Base-by-base conservation (phyloP, 306 rosid genomes). In the Biancaea sappan region DNA sequence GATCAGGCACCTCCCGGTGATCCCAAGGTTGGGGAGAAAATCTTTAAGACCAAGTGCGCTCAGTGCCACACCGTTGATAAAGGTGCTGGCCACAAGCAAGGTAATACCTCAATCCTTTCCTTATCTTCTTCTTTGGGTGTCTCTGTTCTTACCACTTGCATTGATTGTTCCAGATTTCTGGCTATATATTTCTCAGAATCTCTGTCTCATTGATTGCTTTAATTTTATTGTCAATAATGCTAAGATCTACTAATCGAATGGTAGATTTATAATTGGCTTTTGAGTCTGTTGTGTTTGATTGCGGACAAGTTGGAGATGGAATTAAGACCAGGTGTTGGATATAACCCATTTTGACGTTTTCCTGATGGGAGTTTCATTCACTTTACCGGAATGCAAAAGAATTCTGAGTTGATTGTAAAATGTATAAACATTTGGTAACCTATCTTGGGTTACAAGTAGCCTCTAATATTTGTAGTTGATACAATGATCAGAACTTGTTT, bases 71-170 rank as follows among this genome's bases (percentile, higher is more conserved):
- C 98, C 69, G 96, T 82, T 15, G 98, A 88, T 0, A 86, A 90
- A 81, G 91, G 94, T 37, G 91, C 92, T 16, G 98, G 98, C 29
- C 98, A 92, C 90, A 92, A 92, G 77, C 98, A 92, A 88, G 98
- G 98, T 92, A 79, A 66, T 11, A 35, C 0, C 1, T 10, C 4
- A 0, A 0, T 13, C 40, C 13, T 65, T 32, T 26, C 31, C 19
- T 9, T 59, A 1, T 21, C 4, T 32, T 14, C 8, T 5, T 26
- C 12, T 28, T 9, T 26, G 8, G 4, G 8, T 12, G n/a, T n/a
- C n/a, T 38, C 31, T 19, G 1, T 18, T 48, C n/a, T 8, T 0
- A 0, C 1, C 34, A 1, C 26, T 52, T 21, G 61, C 7, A 4
- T 4, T 24, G 61, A 32, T 1, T 0, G 7, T 5, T 59, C 22